phyloP scores from a whole-genome alignment of 108 stramenopile species.

The Phaeodactylum tricornutum region DNA sequence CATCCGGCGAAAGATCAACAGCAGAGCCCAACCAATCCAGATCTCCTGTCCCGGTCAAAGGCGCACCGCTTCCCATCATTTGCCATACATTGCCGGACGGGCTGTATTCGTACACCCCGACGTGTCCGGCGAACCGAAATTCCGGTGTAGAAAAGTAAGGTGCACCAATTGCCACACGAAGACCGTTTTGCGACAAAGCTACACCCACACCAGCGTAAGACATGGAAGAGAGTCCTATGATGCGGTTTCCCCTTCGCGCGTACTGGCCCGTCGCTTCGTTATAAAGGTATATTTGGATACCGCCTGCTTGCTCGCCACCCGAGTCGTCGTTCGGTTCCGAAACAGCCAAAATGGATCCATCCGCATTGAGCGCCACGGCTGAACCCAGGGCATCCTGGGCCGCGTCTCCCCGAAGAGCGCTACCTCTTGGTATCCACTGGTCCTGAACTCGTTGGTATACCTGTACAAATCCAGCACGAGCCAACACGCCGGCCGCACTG shows the following conservation, averaged over 20 bases:
- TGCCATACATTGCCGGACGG: conserved; percentile 16
- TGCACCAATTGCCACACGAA: conserved; percentile 45
- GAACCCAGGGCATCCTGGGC: conserved; percentile 21
- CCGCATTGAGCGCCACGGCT: conserved; percentile 16
- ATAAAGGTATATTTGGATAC: conserved; percentile 15
- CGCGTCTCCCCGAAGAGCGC: conserved; percentile 8
- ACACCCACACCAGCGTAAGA: conserved; percentile 49
- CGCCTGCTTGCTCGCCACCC: conserved; percentile 18
- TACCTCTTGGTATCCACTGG: conserved; percentile 4
- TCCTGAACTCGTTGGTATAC: conserved; percentile 11
- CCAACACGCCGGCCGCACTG: neutral
- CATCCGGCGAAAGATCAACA: conserved; percentile 28
- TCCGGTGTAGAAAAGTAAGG: conserved; percentile 36
- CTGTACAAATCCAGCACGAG: conserved; percentile 17
- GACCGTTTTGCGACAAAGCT: conserved; percentile 38
- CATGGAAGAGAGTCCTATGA: conserved; percentile 8
- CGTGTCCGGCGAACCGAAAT: conserved; percentile 16
- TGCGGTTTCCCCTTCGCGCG: conserved; percentile 12
- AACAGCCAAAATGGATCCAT: conserved; percentile 24
- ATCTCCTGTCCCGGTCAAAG: conserved; percentile 11
- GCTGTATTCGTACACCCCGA: conserved; percentile 29
- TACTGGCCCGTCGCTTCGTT: neutral
- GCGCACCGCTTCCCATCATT: conserved; percentile 3
- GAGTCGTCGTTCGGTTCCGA: conserved; percentile 17
- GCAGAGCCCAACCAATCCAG: conserved; percentile 40